Conservation (phyloP, 73 alveolate species). For the Paramecium primaurelia region DNA sequence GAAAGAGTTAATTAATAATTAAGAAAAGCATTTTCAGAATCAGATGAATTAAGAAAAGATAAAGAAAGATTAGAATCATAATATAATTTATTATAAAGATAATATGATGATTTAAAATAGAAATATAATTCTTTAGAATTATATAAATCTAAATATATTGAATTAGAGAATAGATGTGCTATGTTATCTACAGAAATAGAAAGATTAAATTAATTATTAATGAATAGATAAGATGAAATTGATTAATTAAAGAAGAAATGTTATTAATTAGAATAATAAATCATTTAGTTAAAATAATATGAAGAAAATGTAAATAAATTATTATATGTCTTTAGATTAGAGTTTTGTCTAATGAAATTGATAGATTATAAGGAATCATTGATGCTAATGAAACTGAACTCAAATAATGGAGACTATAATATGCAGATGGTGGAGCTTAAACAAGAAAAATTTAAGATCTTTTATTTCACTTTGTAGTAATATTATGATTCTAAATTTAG, state of each 20-base stretch:
- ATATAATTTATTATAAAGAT: not conserved
- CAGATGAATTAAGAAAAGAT: not conserved
- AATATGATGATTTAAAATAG: conserved; percentile 2
- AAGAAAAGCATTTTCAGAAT: not conserved
- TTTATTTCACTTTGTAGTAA: not conserved
- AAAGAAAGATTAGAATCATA: not conserved
- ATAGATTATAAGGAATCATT: conserved; percentile 12
- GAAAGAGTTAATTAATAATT: not conserved
- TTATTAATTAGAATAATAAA: not conserved
- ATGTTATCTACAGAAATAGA: conserved; percentile 39
- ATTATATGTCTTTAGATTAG: not conserved
- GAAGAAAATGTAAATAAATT: not conserved
- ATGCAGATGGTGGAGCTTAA: conserved; percentile 30
- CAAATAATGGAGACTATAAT: conserved; percentile 14
- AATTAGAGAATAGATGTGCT: conserved; percentile 45
- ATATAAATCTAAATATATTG: conserved; percentile 32
- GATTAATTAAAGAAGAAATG: conserved; percentile 11
- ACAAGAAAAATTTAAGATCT: conserved; percentile 17
- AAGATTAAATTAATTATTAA: not conserved
- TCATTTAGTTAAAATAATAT: conserved; percentile 18
- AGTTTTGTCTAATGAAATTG: conserved; percentile 26
- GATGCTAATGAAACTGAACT: conserved; percentile 29
- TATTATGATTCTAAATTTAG: not conserved
- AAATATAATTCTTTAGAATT: not conserved
- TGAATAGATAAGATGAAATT: not conserved